phyloP scores from a whole-genome alignment of 148 eudicot genomes.

The Persicaria tinctoria region DNA sequence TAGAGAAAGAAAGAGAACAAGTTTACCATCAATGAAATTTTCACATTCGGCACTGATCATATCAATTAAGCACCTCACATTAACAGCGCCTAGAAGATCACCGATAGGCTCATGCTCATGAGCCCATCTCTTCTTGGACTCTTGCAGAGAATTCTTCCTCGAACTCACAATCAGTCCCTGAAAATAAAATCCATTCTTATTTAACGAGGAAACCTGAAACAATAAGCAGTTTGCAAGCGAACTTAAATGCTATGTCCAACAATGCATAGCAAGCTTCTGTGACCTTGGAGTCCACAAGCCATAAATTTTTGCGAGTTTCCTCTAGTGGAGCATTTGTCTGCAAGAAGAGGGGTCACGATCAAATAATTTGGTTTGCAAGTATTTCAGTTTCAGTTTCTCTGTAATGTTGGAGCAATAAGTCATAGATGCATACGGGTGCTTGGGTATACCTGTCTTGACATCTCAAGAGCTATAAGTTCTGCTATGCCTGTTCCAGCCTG shows the following conservation, averaged over 20 bases:
- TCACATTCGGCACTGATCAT: background rate
- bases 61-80: conserved; percentile 28
- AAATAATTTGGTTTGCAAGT: background rate
- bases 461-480: conserved; percentile 85
- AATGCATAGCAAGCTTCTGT: background rate
- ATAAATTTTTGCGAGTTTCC: conserved; percentile 81
- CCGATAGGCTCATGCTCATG: conserved; percentile 67
- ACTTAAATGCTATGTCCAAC: background rate
- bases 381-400: no score
- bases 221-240: background rate
- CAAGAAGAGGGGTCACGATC: background rate
- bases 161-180: conserved; percentile 79
- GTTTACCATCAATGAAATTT: background rate
- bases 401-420: background rate
- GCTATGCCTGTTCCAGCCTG: conserved; percentile 97
- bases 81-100: conserved; percentile 70
- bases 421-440: background rate
- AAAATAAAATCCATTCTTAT: conserved; percentile 14
- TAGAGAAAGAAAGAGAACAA: conserved; percentile 14
- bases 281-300: conserved; percentile 78
- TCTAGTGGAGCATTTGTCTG: conserved; percentile 53
- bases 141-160: conserved; percentile 73
- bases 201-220: background rate
- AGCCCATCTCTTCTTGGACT: conserved; percentile 85
- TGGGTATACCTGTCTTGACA: conserved; percentile 65